Conservation (phyloP, 208 protist genomes). For the Borovskyia barvae region DNA sequence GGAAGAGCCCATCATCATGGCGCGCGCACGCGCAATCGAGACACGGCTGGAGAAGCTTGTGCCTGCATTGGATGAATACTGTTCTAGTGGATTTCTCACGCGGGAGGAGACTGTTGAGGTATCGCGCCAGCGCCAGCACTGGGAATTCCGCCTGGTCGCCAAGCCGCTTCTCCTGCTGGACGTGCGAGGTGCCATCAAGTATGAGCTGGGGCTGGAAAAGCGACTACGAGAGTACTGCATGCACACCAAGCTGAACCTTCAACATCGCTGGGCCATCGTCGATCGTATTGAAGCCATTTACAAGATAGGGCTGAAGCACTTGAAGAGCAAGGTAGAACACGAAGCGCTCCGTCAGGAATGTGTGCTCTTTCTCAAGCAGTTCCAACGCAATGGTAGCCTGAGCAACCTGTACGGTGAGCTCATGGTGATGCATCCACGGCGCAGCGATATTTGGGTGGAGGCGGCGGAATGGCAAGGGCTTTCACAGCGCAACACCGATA, state of each 20-base stretch:
- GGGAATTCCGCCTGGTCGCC: slow-evolving; percentile 86
- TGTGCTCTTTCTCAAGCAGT: slow-evolving; percentile 61
- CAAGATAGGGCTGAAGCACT: slow-evolving; percentile 74
- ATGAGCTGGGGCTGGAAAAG: slow-evolving; percentile 77
- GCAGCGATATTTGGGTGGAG: slow-evolving; percentile 73
- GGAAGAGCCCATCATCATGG: slow-evolving; percentile 31
- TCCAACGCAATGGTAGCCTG: slow-evolving; percentile 50
- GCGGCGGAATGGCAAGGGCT: slow-evolving; percentile 70
- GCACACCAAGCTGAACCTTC: slow-evolving; percentile 62
- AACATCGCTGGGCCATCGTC: slow-evolving; percentile 78
- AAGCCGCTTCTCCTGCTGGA: slow-evolving; percentile 85
- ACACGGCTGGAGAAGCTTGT: slow-evolving; percentile 86
- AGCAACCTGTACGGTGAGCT: slow-evolving; percentile 74
- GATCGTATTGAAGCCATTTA: slow-evolving; percentile 85
- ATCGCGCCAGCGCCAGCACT: slow-evolving; percentile 70
- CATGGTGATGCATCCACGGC: slow-evolving; percentile 67
- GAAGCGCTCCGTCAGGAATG: slow-evolving; percentile 60
- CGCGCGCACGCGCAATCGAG: slow-evolving; percentile 82
- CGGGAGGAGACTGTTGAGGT: slow-evolving; percentile 65
- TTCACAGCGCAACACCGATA: slow-evolving; percentile 60
- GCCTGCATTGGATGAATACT: slow-evolving; percentile 85
- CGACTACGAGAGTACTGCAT: slow-evolving; percentile 60
- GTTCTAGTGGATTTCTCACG: slow-evolving; percentile 76
- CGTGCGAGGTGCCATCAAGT: slow-evolving; percentile 68
- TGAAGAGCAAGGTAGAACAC: slow-evolving; percentile 48